phyloP scores from a whole-genome alignment of 495 filamentous ascomycete species.

The Aspergillus diversus region DNA sequence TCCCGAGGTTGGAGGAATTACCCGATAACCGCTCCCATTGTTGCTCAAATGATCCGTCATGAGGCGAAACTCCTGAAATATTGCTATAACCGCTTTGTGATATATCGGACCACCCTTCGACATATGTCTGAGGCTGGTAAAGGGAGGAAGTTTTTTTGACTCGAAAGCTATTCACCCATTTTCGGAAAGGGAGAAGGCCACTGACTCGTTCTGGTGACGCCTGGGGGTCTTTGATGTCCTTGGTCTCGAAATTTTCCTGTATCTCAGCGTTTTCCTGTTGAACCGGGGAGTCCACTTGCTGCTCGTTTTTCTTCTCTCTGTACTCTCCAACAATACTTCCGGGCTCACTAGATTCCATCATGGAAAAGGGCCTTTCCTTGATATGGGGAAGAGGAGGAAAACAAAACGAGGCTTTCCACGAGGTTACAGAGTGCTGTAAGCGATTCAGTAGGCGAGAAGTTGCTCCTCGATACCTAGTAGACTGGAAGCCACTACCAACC shows the following conservation, averaged over 20 bases:
- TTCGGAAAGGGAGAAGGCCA: conserved; percentile 45
- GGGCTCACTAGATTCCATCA: not conserved
- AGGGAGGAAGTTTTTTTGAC: conserved; percentile 37
- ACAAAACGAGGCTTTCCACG: not conserved
- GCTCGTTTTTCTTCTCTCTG: conserved; percentile 18
- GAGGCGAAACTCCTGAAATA: conserved; percentile 21
- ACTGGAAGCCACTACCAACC: conserved; percentile 16
- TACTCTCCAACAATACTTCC: conserved; percentile 19
- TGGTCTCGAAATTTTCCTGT: conserved; percentile 11
- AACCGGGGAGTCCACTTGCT: not conserved
- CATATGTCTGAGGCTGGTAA: conserved; percentile 32
- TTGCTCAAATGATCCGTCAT: conserved; percentile 40
- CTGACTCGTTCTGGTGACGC: conserved; percentile 15
- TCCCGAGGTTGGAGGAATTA: conserved; percentile 76
- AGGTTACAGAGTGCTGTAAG: not conserved
- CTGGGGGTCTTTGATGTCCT: conserved; percentile 2
- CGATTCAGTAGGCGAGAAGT: too few relatives aligned
- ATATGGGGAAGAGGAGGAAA: not conserved
- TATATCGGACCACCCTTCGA: conserved; percentile 52
- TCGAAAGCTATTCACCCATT: conserved; percentile 60
- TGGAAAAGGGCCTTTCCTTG: not conserved
- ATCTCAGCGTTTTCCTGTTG: conserved; percentile 4
- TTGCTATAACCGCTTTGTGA: conserved; percentile 31
- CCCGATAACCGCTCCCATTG: conserved; percentile 61
- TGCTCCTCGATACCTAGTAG: not conserved